Percentiles rank a stretch among this genome's conserved stretches.
Conservation (phyloP, 305 asterid genomes). For the Fraxinus latifolia region DNA sequence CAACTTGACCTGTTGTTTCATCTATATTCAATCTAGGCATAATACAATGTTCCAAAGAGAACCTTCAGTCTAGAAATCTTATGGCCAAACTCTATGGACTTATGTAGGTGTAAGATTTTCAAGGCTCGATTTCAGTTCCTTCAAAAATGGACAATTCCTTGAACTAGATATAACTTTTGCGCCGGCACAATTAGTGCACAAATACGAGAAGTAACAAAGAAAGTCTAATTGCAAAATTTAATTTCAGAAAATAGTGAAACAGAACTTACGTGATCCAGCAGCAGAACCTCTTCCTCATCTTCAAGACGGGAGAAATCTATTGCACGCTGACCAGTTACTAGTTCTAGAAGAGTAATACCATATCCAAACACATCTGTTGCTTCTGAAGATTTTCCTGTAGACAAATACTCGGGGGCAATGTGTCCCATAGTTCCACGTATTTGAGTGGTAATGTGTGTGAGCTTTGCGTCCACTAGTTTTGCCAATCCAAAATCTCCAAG, state of each 20-base stretch:
- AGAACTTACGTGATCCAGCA: constrained; percentile 73
- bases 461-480: constrained; percentile 62
- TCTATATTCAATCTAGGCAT: not conserved
- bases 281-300: constrained; percentile 85
- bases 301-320: constrained; percentile 82
- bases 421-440: constrained; percentile 98
- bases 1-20: not conserved
- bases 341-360: constrained; percentile 84
- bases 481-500: constrained; percentile 94
- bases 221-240: not conserved
- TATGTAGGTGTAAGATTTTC: not conserved
- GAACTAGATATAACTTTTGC: not conserved
- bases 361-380: constrained; percentile 89
- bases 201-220: not conserved
- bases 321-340: constrained; percentile 86
- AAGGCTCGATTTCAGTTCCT: not conserved
- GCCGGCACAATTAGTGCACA: not conserved
- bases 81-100: not conserved
- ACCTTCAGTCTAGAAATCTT: not conserved
- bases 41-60: not conserved
- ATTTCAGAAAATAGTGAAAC: not conserved
- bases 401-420: constrained; percentile 83
- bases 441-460: constrained; percentile 81
- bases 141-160: not conserved
- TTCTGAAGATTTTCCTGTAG: constrained; percentile 86